A percentile compares a stretch with the other conserved stretches of the same genome.
Evolutionary conservation across 345 rosid genomes (phyloP).

Genomic region (Acer negundo): DNA sequence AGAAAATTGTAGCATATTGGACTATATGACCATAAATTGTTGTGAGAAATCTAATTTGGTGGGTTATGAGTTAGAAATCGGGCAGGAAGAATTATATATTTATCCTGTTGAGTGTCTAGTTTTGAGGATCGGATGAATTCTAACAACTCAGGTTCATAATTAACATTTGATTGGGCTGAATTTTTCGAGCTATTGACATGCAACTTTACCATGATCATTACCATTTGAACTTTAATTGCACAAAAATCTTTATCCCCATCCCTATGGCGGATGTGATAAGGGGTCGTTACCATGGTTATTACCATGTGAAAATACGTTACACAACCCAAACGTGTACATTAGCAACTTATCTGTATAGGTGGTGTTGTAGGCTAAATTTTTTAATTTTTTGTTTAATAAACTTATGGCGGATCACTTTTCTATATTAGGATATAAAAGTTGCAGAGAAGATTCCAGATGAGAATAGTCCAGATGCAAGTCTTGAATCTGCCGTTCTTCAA

Average conservation of each 20-base stretch:
- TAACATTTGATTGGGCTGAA: neutral
- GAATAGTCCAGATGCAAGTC: slow-evolving; percentile 26
- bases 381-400: neutral
- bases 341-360: neutral
- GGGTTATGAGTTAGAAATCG: neutral
- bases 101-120: neutral
- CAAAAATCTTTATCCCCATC: neutral
- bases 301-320: neutral
- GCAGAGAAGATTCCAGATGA: slow-evolving; percentile 23
- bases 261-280: neutral
- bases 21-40: neutral
- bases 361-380: neutral
- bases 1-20: neutral
- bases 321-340: neutral
- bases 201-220: neutral
- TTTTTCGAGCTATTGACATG: neutral
- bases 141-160: neutral
- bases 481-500: slow-evolving; percentile 34
- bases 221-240: neutral
- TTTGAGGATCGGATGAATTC: neutral
- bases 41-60: neutral
- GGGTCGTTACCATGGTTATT: neutral
- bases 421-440: slow-evolving; percentile 44
- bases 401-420: neutral
- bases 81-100: neutral